Evolutionary conservation across 2,329 filamentous ascomycete species (phyloP), one percentile per base, ranked within the genome.

Genomic region (Ceratocystis ficicola): DNA sequence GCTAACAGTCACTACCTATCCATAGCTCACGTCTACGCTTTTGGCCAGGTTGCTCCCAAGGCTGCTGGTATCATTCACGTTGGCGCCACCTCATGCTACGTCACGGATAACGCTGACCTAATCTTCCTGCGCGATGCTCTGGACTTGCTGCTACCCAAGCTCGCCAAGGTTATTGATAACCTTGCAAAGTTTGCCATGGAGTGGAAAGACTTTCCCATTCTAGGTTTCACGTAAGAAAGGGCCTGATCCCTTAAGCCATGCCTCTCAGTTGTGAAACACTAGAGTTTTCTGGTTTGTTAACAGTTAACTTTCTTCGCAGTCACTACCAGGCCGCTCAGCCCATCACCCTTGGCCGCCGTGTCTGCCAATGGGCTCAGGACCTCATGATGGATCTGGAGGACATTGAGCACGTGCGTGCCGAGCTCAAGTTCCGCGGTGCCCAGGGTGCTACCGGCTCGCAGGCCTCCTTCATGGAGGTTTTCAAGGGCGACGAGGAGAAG

Each of bases 41-140:
- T 87, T 74, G 90, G 88, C 2, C 76, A 81, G 70, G 85, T 81
- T 68, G 88, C 88, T 2, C 89, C 89, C 0, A 86, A 83, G 44
- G 90, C 90, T 8, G 89, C 88, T 15, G 89, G 89, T 44, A 88
- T 94, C 70, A 93, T 96, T 68, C 91, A 96, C 74, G 85, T 82
- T 74, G 87, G 86, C 70, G 85, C 84, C 65, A 87, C 82, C 22
- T 69, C 68, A 8, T 83, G 80, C 74, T 85, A 80, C 71, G 80
- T 85, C 48, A 92, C 87, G 66, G 89, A 91, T 72, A 90, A 91
- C 69, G 81, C 86, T 1, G 89, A 93, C 71, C 77, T 93, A 44
- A 90, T 95, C 69, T 83, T 95, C 71, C 82, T 75, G 67, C 70
- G 71, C 4, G 72, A 77, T 41, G 90, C 84, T 5, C 77, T 95